These are phyloP conservation scores for Xylaria castorea DNA, from an alignment of 495 filamentous ascomycete species.

Conservation along the genomic window DNA sequence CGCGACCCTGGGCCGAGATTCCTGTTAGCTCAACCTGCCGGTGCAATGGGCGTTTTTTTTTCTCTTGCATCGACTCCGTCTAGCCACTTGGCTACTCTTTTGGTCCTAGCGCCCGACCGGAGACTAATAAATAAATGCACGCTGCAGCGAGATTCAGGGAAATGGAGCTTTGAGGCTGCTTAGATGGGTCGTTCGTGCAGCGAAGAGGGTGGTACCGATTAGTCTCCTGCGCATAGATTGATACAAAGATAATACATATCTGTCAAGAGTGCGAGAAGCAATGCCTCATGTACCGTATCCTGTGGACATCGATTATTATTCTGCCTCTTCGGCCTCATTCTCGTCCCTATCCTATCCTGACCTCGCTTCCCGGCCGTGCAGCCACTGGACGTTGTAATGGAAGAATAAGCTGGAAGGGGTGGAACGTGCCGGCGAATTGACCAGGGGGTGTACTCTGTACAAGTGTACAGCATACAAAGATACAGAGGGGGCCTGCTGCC, in stretches of 20 bases:
- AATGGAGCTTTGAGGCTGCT: slow-evolving; percentile 47
- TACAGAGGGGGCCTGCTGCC: neutral
- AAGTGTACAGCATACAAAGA: neutral
- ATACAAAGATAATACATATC: slow-evolving; percentile 19
- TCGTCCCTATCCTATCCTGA: slow-evolving; percentile 22
- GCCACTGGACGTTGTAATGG: slow-evolving; percentile 25
- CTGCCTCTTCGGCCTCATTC: slow-evolving; percentile 25
- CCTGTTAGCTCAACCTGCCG: slow-evolving; percentile 44
- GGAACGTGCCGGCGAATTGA: slow-evolving; percentile 22
- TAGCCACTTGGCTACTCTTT: slow-evolving; percentile 38
- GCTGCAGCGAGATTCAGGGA: slow-evolving; percentile 37
- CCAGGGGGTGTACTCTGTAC: slow-evolving; percentile 9
- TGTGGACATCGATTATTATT: slow-evolving; percentile 12
- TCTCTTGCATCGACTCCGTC: slow-evolving; percentile 31
- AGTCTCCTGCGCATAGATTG: slow-evolving; percentile 22
- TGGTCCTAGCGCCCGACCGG: slow-evolving; percentile 38
- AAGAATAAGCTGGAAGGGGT: slow-evolving; percentile 21
- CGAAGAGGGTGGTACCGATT: slow-evolving; percentile 22
- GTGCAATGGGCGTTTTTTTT: slow-evolving; percentile 46
- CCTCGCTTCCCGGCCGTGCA: slow-evolving; percentile 27
- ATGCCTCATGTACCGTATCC: slow-evolving; percentile 21
- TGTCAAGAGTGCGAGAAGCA: slow-evolving; percentile 9
- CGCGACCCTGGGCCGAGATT: slow-evolving; percentile 49
- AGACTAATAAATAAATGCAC: slow-evolving; percentile 31
- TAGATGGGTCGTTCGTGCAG: slow-evolving; percentile 41